phyloP scores from a whole-genome alignment of 805 yeast genomes.

The Wickerhamomyces mucosus region DNA sequence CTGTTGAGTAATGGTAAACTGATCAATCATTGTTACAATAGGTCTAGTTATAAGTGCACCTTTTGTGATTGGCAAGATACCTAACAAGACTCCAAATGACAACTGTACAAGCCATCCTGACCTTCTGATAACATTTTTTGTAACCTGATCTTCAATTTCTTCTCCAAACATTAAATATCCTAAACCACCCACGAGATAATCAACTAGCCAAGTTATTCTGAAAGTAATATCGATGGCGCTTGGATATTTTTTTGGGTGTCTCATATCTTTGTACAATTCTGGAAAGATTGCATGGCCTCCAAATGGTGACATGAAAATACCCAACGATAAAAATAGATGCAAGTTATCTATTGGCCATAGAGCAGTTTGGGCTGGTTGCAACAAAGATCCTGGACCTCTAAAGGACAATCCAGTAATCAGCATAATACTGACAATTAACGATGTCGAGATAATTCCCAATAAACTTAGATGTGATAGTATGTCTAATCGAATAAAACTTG shows the following conservation, averaged over 20 bases:
- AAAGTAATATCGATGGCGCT: conserved; percentile 47
- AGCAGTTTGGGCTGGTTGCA: conserved; percentile 34
- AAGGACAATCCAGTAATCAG: conserved; percentile 37
- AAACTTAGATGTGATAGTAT: conserved; percentile 44
- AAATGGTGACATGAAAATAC: conserved; percentile 68
- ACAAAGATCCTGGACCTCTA: conserved; percentile 43
- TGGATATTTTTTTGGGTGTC: conserved; percentile 55
- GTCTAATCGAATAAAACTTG: conserved; percentile 48
- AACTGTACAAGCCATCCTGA: conserved; percentile 53
- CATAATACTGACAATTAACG: conserved; percentile 37
- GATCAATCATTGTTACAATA: conserved; percentile 52
- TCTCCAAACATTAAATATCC: conserved; percentile 81
- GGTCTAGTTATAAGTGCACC: conserved; percentile 71
- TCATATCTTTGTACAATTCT: conserved; percentile 65
- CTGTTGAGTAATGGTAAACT: conserved; percentile 10
- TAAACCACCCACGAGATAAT: conserved; percentile 48
- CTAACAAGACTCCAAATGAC: conserved; percentile 37
- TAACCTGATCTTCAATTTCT: conserved; percentile 58
- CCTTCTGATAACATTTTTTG: conserved; percentile 61
- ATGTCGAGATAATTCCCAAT: conserved; percentile 47
- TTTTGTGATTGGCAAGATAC: conserved; percentile 67
- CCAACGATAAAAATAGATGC: conserved; percentile 41
- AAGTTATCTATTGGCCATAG: conserved; percentile 29
- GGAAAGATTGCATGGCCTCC: conserved; percentile 85
- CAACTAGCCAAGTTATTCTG: conserved; percentile 46